Base-by-base conservation (phyloP, 441 rosid species). In the Pelargonium myrrhifolium region DNA sequence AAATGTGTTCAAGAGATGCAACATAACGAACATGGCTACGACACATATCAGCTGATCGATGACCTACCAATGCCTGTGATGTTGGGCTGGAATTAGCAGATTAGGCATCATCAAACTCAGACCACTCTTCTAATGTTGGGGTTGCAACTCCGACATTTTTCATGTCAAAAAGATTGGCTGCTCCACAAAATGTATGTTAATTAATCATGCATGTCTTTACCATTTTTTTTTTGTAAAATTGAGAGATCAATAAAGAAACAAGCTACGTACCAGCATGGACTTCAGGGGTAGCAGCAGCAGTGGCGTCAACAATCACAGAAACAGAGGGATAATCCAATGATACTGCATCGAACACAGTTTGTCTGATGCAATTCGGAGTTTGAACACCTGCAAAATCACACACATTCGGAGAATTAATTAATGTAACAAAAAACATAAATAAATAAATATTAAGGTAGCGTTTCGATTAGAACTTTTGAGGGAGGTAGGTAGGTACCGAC, bases 311-410 rank as follows among this genome's bases (percentile, higher is more conserved):
- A 53, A 93, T 78, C 64, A 90, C 85, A 18, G 82, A 69, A 65
- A 90, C 87, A 26, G 73, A 56, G 67, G 18, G 75, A 75, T 87
- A 90, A 81, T 87, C 89, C 56, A 86, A 72, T 43, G 80, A 93
- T 58, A 90, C 88, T 0, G 93, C 96, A 73, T 93, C 98, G 75
- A 87, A 90, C 22, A 78, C 89, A 2, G 93, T 89, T 74, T 89
- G 95, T 69, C 98, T 77, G 66, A 90, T 82, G 82, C 97, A 89
- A 59, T 89, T 93, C 6, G 96, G 96, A 64, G 97, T 89, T 75
- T 84, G 93, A 71, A 90, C 90, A 65, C 96, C 98, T 89, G 74
- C n/a, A 35, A 75, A 53, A 65, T 40, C 17, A 15, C 7, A 7
- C 18, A 21, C 3, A n/a, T n/a, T n/a, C n/a, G n/a, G n/a, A 17